Evolutionary conservation across 2,329 filamentous ascomycete species (phyloP).

Genomic region (Bipolaris gigantea): DNA sequence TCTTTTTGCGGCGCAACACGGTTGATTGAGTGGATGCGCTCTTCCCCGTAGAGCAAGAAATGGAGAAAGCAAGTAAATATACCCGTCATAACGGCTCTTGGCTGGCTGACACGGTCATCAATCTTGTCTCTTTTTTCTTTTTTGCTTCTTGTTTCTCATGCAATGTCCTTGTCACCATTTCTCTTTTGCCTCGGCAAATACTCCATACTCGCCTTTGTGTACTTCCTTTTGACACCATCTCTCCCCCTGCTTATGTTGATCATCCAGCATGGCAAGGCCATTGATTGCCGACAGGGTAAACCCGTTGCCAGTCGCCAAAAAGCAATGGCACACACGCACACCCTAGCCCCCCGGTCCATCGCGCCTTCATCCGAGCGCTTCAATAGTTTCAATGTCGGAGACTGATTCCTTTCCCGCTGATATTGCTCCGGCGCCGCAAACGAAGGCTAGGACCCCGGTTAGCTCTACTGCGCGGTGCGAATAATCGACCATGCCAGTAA

Average conservation of each 20-base stretch:
- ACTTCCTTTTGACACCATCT: no score
- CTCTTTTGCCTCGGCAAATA: no score
- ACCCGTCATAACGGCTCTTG: neutral
- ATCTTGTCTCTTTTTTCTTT: no score
- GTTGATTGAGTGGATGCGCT: no score
- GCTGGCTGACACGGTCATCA: no score
- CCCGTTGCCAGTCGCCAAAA: neutral
- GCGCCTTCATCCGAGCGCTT: neutral
- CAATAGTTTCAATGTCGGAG: conserved; percentile 2
- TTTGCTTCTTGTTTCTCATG: no score
- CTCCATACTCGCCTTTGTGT: no score
- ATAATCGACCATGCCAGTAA: neutral
- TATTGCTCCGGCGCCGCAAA: neutral
- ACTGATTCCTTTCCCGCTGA: neutral
- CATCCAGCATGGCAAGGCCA: no score
- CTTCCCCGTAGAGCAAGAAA: no score
- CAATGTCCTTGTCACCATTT: no score
- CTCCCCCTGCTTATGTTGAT: no score
- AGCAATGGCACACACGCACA: neutral
- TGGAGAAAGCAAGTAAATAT: neutral
- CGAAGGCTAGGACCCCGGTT: neutral
- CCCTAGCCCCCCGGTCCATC: neutral
- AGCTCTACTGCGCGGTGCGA: neutral
- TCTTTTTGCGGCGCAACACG: neutral
- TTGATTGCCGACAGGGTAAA: neutral